Evolutionary conservation across 2,329 filamentous ascomycete genomes (phyloP).

Genomic region (Penicillium sp.): DNA sequence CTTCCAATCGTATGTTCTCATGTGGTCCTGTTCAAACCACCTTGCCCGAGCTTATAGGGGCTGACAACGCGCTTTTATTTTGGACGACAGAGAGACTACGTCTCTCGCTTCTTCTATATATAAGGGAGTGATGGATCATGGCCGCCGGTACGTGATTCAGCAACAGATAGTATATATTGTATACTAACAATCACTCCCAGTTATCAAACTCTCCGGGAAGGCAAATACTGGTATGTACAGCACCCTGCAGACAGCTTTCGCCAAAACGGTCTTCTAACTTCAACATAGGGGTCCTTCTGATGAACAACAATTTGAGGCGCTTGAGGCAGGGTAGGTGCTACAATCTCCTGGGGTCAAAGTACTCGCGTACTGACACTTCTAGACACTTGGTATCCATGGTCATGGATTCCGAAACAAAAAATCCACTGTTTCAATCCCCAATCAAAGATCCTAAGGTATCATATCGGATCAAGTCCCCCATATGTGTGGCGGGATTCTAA

Average conservation of each 20-base stretch:
- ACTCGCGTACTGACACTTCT: constrained; percentile 24
- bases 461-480: neutral
- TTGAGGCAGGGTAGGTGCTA: constrained; percentile 18
- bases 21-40: neutral
- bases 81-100: constrained; percentile 18
- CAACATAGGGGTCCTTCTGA: constrained; percentile 16
- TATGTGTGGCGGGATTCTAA: neutral
- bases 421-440: constrained; percentile 18
- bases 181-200: constrained; percentile 2
- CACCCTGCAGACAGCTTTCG: neutral
- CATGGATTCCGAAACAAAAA: constrained; percentile 11
- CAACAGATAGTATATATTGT: neutral
- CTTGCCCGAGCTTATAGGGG: neutral
- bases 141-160: constrained; percentile 19
- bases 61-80: neutral
- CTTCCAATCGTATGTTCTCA: constrained; percentile 19
- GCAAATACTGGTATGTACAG: constrained; percentile 21
- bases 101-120: constrained; percentile 28
- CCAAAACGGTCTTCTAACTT: neutral
- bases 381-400: constrained; percentile 19
- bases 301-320: constrained; percentile 21
- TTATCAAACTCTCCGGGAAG: constrained; percentile 24
- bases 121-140: constrained; percentile 24
- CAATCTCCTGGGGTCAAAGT: neutral
- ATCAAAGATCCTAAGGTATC: constrained; percentile 8